phyloP scores from a whole-genome alignment of 176 grass and related monocot species.

The Lolium rigidum region DNA sequence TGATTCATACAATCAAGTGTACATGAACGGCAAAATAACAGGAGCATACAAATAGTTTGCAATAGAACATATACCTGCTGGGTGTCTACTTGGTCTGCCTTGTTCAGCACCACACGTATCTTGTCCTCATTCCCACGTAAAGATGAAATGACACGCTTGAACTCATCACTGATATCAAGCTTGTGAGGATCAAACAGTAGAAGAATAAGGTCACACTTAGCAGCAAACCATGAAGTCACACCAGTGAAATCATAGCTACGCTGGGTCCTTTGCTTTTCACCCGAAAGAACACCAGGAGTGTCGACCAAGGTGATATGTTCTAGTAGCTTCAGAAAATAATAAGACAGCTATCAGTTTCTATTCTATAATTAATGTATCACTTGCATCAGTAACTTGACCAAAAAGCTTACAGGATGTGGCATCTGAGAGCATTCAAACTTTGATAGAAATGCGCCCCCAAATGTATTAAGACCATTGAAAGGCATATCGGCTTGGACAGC shows the following conservation, averaged over 20 bases:
- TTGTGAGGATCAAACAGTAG: slow-evolving; percentile 94
- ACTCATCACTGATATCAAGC: slow-evolving; percentile 91
- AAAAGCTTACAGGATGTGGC: slow-evolving; percentile 79
- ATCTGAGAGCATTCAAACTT: slow-evolving; percentile 99
- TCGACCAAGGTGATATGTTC: slow-evolving; percentile 95
- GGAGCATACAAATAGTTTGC: neutral
- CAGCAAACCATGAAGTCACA: slow-evolving; percentile 86
- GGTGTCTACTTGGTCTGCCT: slow-evolving; percentile 94
- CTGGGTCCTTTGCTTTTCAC: slow-evolving; percentile 88
- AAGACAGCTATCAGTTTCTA: slow-evolving; percentile 29
- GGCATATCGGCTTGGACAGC: slow-evolving; percentile 96
- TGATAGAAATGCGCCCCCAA: slow-evolving; percentile 86
- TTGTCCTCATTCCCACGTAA: slow-evolving; percentile 86
- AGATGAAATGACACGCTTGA: slow-evolving; percentile 83
- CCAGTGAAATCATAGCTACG: slow-evolving; percentile 95
- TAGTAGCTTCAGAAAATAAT: slow-evolving; percentile 69
- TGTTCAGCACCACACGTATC: slow-evolving; percentile 83
- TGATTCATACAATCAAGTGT: slow-evolving; percentile 1
- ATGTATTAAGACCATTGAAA: slow-evolving; percentile 82
- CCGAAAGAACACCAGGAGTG: slow-evolving; percentile 86
- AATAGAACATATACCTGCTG: slow-evolving; percentile 65
- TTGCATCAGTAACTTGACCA: neutral
- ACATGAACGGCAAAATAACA: slow-evolving; percentile 1
- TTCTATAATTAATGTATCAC: neutral
- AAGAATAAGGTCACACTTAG: slow-evolving; percentile 91